phyloP scores from a whole-genome alignment of 768 basidiomycete species.

The Termitomyces sp. region DNA sequence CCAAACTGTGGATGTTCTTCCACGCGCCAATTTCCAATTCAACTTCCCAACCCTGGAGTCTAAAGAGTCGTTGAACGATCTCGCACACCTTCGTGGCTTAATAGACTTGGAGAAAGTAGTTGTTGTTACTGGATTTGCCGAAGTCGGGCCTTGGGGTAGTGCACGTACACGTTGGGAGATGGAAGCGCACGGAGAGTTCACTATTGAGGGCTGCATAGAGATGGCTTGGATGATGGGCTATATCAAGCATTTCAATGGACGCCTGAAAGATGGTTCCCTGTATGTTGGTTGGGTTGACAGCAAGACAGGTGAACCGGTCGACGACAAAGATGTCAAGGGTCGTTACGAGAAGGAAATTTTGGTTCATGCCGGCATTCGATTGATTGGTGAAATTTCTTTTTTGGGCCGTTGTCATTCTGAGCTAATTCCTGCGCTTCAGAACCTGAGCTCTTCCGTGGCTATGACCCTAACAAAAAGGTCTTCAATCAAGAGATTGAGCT shows the following conservation, averaged over 20 bases:
- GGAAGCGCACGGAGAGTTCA: slow-evolving; percentile 96
- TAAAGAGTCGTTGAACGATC: slow-evolving; percentile 61
- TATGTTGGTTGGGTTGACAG: slow-evolving; percentile 99
- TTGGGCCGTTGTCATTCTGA: background rate
- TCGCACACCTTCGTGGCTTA: slow-evolving; percentile 77
- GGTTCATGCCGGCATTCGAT: slow-evolving; percentile 83
- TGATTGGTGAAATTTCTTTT: slow-evolving; percentile 68
- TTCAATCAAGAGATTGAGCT: slow-evolving; percentile 98
- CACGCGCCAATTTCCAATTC: slow-evolving; percentile 97
- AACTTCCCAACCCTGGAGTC: slow-evolving; percentile 87
- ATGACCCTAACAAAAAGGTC: slow-evolving; percentile 95
- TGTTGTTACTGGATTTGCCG: slow-evolving; percentile 94
- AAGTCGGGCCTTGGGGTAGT: slow-evolving; percentile 98
- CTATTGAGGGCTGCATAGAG: slow-evolving; percentile 97
- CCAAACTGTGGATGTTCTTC: slow-evolving; percentile 88
- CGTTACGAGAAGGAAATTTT: slow-evolving; percentile 95
- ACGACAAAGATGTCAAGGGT: slow-evolving; percentile 94
- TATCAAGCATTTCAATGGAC: slow-evolving; percentile 98
- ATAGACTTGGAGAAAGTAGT: slow-evolving; percentile 95
- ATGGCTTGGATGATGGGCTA: slow-evolving; percentile 99
- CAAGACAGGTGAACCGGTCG: slow-evolving; percentile 89
- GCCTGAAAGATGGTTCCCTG: slow-evolving; percentile 85
- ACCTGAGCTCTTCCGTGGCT: slow-evolving; percentile 96
- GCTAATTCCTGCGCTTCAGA: slow-evolving; percentile 42
- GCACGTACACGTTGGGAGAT: slow-evolving; percentile 99